Base-by-base conservation (phyloP, 2,329 filamentous ascomycete species). In the Colletotrichum godetiae region DNA sequence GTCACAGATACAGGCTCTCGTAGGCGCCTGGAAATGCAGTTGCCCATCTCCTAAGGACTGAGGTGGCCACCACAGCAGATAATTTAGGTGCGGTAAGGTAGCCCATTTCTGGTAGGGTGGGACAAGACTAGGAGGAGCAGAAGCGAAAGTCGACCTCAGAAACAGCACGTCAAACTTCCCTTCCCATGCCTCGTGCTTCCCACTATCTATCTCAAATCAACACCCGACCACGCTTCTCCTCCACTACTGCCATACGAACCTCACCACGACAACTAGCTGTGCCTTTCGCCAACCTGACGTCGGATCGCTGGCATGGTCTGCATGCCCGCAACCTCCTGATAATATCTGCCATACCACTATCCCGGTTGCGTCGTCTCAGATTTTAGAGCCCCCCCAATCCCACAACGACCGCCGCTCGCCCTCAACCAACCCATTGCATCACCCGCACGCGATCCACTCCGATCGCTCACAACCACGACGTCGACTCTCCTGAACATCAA, bases 381-480 rank as follows among this genome's bases (percentile, higher is more conserved):
- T 72, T 74, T 74, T 67, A 72, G 72, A 74, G 62, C 49, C 72
- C 62, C 72, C 65, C 57, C 61, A 56, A 67, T 71, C 73, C 62
- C 73, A 75, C 73, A 74, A 70, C 71, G 65, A 71, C 75, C 62
- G 59, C 53, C 49, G 67, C 71, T 73, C 71, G 33, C 60, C 67
- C 73, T 68, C 61, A 73, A 65, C 73, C 55, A 74, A 66, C 67
- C 67, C 76, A 78, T 79, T 79, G 78, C 79, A 79, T 79, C 78
- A 78, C 77, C 74, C 66, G 75, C 78, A 76, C 76, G 77, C 78
- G 75, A 78, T 78, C 78, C 75, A 76, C 75, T 73, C 64, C 73
- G 76, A 77, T 76, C 75, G 72, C 74, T 62, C 66, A 67, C 67
- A 72, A 59, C 61, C 61, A 55, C 53, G 73, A 67, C 63, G 56